Evolutionary conservation across 208 protist genomes (phyloP).

Genomic region (Leishmania guyanensis): DNA sequence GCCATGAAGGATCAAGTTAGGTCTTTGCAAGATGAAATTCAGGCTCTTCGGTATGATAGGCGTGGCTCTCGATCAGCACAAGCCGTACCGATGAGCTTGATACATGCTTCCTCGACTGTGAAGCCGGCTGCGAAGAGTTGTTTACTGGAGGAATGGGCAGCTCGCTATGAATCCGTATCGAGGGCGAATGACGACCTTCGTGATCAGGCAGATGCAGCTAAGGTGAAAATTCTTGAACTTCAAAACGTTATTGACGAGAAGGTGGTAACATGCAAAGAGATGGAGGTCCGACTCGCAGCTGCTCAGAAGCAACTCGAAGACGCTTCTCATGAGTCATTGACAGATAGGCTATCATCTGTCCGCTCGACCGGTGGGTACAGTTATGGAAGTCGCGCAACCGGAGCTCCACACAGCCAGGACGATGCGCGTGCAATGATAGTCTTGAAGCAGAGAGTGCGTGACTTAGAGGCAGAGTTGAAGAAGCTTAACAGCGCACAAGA

Average conservation of each 20-base stretch:
- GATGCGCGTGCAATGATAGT: constrained; percentile 1
- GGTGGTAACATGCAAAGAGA: constrained; percentile 48
- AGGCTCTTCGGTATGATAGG: constrained; percentile 24
- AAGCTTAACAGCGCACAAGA: constrained; percentile 11
- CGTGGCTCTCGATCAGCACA: constrained; percentile 10
- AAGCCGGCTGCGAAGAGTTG: neutral
- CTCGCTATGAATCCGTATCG: constrained; percentile 19
- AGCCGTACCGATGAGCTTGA: neutral
- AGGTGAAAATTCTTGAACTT: constrained; percentile 35
- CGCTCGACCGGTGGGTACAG: constrained; percentile 16
- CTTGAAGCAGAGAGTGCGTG: constrained; percentile 25
- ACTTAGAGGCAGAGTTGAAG: constrained; percentile 29
- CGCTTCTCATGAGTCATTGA: neutral
- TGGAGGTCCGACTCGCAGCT: constrained; percentile 47
- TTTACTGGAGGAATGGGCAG: constrained; percentile 8
- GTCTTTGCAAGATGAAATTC: constrained; percentile 32
- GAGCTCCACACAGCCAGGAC: neutral
- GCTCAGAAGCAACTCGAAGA: constrained; percentile 23
- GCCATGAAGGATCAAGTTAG: constrained; percentile 67
- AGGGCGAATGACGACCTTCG: constrained; percentile 50
- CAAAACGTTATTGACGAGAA: constrained; percentile 42
- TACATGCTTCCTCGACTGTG: neutral
- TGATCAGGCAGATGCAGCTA: constrained; percentile 47
- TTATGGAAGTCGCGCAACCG: neutral
- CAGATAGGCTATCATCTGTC: constrained; percentile 1